Conservation (phyloP, 805 yeast species). For the Spathaspora arborariae region DNA sequence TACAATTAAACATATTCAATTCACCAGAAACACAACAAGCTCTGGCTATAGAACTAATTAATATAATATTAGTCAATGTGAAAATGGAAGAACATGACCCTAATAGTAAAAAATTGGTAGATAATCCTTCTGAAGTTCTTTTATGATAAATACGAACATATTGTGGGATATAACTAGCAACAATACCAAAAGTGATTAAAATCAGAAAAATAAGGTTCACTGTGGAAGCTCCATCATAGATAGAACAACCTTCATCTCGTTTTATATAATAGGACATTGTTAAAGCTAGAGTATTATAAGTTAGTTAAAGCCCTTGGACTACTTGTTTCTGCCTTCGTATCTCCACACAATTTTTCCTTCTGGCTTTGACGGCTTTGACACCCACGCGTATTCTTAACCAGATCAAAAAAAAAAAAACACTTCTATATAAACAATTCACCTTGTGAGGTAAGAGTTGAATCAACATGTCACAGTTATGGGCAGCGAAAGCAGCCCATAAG, state of each 20-base stretch:
- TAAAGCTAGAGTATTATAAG: background rate
- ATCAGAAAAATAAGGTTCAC: conserved; percentile 48
- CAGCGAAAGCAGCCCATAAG: conserved; percentile 19
- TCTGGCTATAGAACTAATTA: conserved; percentile 59
- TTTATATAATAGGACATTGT: background rate
- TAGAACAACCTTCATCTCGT: conserved; percentile 26
- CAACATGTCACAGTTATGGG: conserved; percentile 22
- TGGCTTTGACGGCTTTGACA: too few relatives aligned
- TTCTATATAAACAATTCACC: too few relatives aligned
- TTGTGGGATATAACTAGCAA: conserved; percentile 73
- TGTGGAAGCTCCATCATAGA: conserved; percentile 47
- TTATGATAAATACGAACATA: conserved; percentile 55
- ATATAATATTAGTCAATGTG: conserved; percentile 61
- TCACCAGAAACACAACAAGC: conserved; percentile 52
- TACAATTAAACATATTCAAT: conserved; percentile 53
- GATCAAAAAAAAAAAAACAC: too few relatives aligned
- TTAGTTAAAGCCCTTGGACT: background rate
- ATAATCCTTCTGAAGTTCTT: conserved; percentile 70
- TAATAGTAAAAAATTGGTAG: conserved; percentile 65
- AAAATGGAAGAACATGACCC: conserved; percentile 69
- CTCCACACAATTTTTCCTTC: background rate
- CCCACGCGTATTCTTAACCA: too few relatives aligned
- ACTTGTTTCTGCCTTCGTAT: background rate
- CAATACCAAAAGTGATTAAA: conserved; percentile 61
- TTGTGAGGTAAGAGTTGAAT: background rate